phyloP scores from a whole-genome alignment of 306 rosid genomes.

The Casuarina cunninghamiana region DNA sequence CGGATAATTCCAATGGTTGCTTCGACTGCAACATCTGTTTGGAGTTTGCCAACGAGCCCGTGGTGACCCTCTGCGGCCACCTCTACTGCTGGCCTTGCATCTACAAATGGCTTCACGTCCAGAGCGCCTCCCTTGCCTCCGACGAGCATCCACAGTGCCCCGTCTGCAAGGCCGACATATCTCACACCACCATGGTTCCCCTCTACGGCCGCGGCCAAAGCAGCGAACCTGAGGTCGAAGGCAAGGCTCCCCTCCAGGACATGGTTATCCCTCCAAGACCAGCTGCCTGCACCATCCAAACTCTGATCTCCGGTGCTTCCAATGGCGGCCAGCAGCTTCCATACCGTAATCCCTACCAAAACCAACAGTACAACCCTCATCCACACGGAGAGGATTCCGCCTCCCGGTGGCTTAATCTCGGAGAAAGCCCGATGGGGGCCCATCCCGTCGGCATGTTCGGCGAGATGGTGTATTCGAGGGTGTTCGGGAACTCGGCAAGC shows the following conservation, averaged over 20 bases:
- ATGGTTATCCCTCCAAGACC: constrained; percentile 77
- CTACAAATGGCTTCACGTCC: constrained; percentile 85
- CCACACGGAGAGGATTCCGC: constrained; percentile 45
- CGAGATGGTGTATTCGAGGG: constrained; percentile 69
- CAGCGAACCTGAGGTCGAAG: constrained; percentile 32
- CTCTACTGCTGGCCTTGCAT: constrained; percentile 98
- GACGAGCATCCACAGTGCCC: constrained; percentile 92
- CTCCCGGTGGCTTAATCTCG: constrained; percentile 45
- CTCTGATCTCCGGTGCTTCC: constrained; percentile 37
- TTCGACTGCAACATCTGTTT: constrained; percentile 95
- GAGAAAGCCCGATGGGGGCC: constrained; percentile 42
- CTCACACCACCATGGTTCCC: constrained; percentile 79
- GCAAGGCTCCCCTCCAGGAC: constrained; percentile 35
- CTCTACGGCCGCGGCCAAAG: constrained; percentile 72
- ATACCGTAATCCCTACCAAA: constrained; percentile 74
- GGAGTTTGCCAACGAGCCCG: constrained; percentile 75
- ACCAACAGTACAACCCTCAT: constrained; percentile 44
- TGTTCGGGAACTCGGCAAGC: constrained; percentile 65
- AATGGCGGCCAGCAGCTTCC: constrained; percentile 58
- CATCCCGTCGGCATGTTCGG: constrained; percentile 74
- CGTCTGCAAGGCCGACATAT: constrained; percentile 84
- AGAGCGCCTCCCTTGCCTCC: constrained; percentile 66
- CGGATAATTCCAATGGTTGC: constrained; percentile 47
- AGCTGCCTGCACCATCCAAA: constrained; percentile 52
- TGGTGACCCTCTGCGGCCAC: constrained; percentile 94